phyloP scores from a whole-genome alignment of 148 eudicot species.

The Fagopyrum homotropicum region DNA sequence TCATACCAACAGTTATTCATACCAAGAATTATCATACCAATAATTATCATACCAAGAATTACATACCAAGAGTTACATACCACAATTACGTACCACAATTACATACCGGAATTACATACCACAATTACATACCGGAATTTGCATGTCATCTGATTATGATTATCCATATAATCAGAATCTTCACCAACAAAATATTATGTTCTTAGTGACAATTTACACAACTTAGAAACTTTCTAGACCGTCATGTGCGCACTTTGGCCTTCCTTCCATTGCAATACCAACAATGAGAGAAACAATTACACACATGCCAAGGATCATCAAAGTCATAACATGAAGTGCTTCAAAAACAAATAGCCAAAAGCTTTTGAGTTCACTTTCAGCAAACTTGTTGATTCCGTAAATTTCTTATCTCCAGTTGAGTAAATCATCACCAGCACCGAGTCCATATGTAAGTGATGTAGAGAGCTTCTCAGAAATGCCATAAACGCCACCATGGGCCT shows the following conservation, averaged over 20 bases:
- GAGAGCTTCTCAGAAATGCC: conserved; percentile 69
- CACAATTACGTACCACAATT: no score
- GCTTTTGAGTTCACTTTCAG: conserved; percentile 53
- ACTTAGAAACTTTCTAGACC: conserved; percentile 58
- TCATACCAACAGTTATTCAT: no score
- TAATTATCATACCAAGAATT: no score
- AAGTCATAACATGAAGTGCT: conserved; percentile 95
- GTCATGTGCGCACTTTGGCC: conserved; percentile 93
- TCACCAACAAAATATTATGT: no score
- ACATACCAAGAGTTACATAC: no score
- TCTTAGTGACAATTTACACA: no score
- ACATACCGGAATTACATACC: no score
- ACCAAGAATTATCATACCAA: no score
- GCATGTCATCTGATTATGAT: no score
- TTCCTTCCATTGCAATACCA: conserved; percentile 85
- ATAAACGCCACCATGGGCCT: conserved; percentile 53
- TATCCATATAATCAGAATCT: no score
- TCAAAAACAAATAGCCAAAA: conserved; percentile 94
- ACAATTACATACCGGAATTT: no score
- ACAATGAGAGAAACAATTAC: conserved; percentile 87
- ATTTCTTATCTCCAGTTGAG: conserved; percentile 44
- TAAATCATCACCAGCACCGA: conserved; percentile 26
- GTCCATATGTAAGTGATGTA: conserved; percentile 53
- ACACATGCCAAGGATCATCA: conserved; percentile 91
- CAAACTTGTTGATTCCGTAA: conserved; percentile 78